Evolutionary conservation across 2,329 filamentous ascomycete species (phyloP).

Genomic region (Trichoderma hamatum): DNA sequence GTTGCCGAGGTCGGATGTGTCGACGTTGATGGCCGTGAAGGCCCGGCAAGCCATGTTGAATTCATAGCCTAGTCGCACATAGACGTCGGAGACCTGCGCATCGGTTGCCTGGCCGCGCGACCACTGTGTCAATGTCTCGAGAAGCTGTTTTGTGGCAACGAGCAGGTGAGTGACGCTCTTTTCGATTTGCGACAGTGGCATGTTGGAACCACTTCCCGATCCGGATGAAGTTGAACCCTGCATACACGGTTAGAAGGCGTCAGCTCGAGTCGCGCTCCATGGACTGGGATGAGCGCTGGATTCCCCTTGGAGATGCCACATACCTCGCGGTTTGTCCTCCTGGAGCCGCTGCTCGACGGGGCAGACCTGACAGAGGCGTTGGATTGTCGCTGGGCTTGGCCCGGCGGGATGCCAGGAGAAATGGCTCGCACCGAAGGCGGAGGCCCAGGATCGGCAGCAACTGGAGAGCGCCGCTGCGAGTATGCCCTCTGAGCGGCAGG

Average conservation of each 20-base stretch:
- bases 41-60: conserved; percentile 99
- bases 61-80: conserved; percentile 95
- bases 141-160: conserved; percentile 94
- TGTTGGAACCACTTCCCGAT: conserved; percentile 66
- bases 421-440: conserved; percentile 60
- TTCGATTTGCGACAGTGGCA: conserved; percentile 90
- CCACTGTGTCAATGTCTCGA: conserved; percentile 98
- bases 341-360: conserved; percentile 41
- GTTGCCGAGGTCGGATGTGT: conserved; percentile 90
- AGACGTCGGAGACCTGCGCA: conserved; percentile 95
- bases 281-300: neutral
- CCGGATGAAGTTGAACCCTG: conserved; percentile 52
- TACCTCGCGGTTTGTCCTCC: conserved; percentile 42
- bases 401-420: conserved; percentile 58
- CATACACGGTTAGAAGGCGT: conserved; percentile 33
- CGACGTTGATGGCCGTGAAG: conserved; percentile 95
- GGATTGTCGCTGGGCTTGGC: conserved; percentile 63
- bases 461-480: conserved; percentile 65
- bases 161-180: conserved; percentile 98
- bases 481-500: conserved; percentile 52
- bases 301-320: conserved; percentile 27
- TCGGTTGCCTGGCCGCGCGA: conserved; percentile 90
- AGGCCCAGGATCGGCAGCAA: conserved; percentile 61
- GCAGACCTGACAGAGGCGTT: conserved; percentile 68
- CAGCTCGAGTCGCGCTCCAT: conserved; percentile 31